Evolutionary conservation across 2,329 filamentous ascomycete species (phyloP), one percentile per base, ranked within the genome.

Genomic region (Aureobasidium sp.): DNA sequence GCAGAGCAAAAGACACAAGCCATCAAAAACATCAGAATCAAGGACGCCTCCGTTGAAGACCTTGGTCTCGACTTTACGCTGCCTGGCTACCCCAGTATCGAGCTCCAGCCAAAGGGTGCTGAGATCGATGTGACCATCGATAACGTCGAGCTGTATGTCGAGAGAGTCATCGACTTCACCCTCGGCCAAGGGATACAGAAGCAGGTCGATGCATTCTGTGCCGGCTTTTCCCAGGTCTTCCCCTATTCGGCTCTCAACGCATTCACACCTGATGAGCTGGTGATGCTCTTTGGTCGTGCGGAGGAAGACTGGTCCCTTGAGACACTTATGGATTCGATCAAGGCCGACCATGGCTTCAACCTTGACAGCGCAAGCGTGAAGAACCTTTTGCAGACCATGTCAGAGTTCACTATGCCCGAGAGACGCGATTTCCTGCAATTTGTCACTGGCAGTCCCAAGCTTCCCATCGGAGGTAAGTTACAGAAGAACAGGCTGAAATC

Each of bases 231-330:
- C 0, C 89, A 95, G 67, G 95, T 99, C 0, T 99, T 99, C 79
- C 91, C 93, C 0, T 99, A 96, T 76, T 88, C 90, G 4, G 91
- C 95, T 8, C 78, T 99, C 52, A 90, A 88, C 67, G 91, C 94
- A 0, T 99, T 99, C 71, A 99, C 94, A 0, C 92, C 95, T 0
- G 91, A 91, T 68, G 95, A 99, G 74, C 81, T 99, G 34, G 93
- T 97, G 44, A 93, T 92, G 79, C 82, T 99, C 29, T 99, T 97
- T 77, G 94, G 94, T 20, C 86, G 88, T 63, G 87, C 91, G 5
- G 90, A 97, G 8, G 94, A 99, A 72, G 94, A 99, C 73, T 99
- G 94, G 94, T 91, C 90, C 25, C 87, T 99, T 67, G 93, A 97
- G 73, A 99, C 94, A 64, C 84, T 99, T 44, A 95, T 95, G 84